Base-by-base conservation (phyloP, 2,329 filamentous ascomycete species). In the Fusarium tricinctum region DNA sequence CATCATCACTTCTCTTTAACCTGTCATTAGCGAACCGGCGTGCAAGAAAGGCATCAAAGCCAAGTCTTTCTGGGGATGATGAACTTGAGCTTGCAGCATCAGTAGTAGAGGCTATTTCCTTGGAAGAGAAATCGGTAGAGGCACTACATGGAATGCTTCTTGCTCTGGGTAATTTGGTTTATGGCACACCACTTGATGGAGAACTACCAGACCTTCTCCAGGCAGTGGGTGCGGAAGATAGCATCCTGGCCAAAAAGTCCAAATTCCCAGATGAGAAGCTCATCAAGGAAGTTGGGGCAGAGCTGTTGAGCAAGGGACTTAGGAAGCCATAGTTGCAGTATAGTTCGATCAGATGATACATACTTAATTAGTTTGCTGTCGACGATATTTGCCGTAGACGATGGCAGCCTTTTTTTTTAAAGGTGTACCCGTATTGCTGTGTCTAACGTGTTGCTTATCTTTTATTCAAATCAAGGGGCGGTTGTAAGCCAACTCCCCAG, bases 1-100 rank as follows among this genome's bases (percentile, higher is more conserved):
- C 94, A 0, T 89, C 94, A 1, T 93, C 91, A 2, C 84, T 98
- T 4, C 87, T 94, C 1, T 96, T 94, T 82, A 97, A 98, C 70
- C 79, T 98, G 0, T 86, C 92, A 0, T 82, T 89, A 0, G 86
- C 89, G 3, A 92, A 94, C 73, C 91, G 91, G 72, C 87, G 87
- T 46, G 81, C 86, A 26, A 86, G 92, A 20, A 82, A 86, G 38
- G 84, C 88, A 28, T 80, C 85, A 1, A 79, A 81, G 8, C 87
- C 91, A 46, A 81, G 80, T 0, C 78, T 97, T 5, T 82, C 88
- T 0, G 91, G 93, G 38, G 86, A 85, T 4, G 89, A 92, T 60
- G 91, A 96, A 74, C 87, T 97, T 2, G 94, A 97, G 78, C 82
- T 98, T 7, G 88, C 91, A 0, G 94, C 94, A 1, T 91, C 92